Conservation (phyloP, 2,329 filamentous ascomycete genomes). For the Zelopaecilomyces penicillatus region DNA sequence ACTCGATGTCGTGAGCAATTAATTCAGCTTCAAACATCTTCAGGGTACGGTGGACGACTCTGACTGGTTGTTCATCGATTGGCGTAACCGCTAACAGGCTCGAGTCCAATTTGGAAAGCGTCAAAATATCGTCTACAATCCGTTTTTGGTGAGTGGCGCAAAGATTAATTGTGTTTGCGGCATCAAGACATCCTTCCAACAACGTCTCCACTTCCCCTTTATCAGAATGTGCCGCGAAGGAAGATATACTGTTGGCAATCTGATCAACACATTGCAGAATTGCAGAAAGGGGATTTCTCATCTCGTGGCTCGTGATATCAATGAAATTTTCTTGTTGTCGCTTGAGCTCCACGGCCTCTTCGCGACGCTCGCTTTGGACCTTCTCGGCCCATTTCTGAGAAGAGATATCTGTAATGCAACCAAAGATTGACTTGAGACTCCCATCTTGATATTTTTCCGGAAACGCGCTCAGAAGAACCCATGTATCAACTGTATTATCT, state of each 20-base stretch:
- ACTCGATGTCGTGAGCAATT: slow-evolving; percentile 60
- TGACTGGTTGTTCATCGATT: slow-evolving; percentile 59
- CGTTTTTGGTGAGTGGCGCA: slow-evolving; percentile 73
- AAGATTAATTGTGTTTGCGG: slow-evolving; percentile 71
- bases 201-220: slow-evolving; percentile 38
- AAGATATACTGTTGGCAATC: slow-evolving; percentile 45
- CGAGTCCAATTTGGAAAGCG: slow-evolving; percentile 62
- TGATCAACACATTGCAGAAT: slow-evolving; percentile 72
- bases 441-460: slow-evolving; percentile 60
- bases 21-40: slow-evolving; percentile 77
- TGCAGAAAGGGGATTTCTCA: slow-evolving; percentile 68
- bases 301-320: slow-evolving; percentile 66
- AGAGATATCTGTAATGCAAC: slow-evolving; percentile 77
- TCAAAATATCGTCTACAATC: slow-evolving; percentile 60
- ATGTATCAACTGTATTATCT: slow-evolving; percentile 56
- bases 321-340: slow-evolving; percentile 64
- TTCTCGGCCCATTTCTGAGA: slow-evolving; percentile 79
- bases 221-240: slow-evolving; percentile 29
- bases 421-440: slow-evolving; percentile 65
- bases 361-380: slow-evolving; percentile 66
- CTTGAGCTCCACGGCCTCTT: slow-evolving; percentile 76
- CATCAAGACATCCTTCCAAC: slow-evolving; percentile 55
- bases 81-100: slow-evolving; percentile 63
- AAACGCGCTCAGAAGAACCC: slow-evolving; percentile 70
- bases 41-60: slow-evolving; percentile 58